Evolutionary conservation across 768 basidiomycete genomes (phyloP).

Genomic region (Collybiopsis confluens): DNA sequence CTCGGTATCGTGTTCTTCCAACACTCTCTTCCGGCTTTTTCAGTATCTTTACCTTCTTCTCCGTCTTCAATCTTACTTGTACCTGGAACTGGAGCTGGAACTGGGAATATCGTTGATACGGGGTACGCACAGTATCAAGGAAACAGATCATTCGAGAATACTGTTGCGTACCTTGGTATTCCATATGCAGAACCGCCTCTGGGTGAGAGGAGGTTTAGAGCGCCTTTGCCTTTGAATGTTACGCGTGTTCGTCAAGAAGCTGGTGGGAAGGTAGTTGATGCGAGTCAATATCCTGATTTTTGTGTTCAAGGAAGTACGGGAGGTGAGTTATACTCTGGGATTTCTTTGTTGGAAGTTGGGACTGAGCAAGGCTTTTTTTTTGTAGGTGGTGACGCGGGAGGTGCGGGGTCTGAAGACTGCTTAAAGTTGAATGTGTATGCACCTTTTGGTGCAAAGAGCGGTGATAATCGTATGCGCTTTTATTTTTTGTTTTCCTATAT

Average conservation of each 20-base stretch:
- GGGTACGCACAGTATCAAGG: constrained; percentile 59
- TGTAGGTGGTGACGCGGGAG: constrained; percentile 51
- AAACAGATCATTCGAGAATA: constrained; percentile 45
- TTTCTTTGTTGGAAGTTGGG: no score
- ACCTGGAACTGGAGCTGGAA: no score
- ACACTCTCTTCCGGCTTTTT: neutral
- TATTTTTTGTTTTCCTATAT: constrained; percentile 33
- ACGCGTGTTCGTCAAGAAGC: constrained; percentile 32
- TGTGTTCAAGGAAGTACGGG: constrained; percentile 58
- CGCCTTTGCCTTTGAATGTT: constrained; percentile 49
- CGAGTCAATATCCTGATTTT: constrained; percentile 49
- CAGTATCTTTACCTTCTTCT: no score
- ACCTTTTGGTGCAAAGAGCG: constrained; percentile 40
- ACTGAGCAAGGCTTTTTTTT: neutral
- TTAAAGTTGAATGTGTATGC: constrained; percentile 64
- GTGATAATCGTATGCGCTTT: constrained; percentile 42
- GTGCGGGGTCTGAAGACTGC: constrained; percentile 65
- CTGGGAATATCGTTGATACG: constrained; percentile 39
- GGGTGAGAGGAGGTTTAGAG: constrained; percentile 47
- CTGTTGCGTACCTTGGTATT: constrained; percentile 54
- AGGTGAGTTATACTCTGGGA: no score
- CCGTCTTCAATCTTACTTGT: no score
- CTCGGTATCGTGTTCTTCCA: neutral
- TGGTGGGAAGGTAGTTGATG: constrained; percentile 41
- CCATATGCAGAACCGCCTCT: constrained; percentile 59